Conservation (phyloP, 768 basidiomycete species). For the Brasilioporus rufonigricans region DNA sequence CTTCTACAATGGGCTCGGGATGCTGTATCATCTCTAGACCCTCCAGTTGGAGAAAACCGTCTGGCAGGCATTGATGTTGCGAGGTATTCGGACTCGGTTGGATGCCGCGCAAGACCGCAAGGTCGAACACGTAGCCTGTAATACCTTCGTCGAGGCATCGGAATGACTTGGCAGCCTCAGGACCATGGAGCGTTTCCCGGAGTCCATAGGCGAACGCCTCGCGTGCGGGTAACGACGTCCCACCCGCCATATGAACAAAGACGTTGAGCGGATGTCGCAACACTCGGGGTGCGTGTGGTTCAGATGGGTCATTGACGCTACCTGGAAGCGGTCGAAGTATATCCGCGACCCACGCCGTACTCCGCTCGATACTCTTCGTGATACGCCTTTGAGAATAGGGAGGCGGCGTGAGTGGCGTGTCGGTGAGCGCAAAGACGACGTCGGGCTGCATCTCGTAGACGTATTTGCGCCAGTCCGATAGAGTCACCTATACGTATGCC, state of each 20-base stretch:
- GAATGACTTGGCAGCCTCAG: conserved; percentile 53
- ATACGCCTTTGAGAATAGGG: conserved; percentile 77
- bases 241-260: conserved; percentile 71
- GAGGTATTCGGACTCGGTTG: conserved; percentile 14
- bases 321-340: conserved; percentile 40
- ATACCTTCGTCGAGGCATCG: conserved; percentile 65
- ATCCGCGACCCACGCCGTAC: conserved; percentile 58
- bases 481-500: conserved; percentile 44
- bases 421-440: conserved; percentile 66
- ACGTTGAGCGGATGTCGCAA: conserved; percentile 40
- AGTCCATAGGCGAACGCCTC: conserved; percentile 60
- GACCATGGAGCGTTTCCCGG: conserved; percentile 51
- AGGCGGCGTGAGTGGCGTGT: conserved; percentile 61
- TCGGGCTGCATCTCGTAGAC: conserved; percentile 59
- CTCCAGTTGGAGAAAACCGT: conserved; percentile 16
- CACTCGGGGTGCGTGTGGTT: neutral
- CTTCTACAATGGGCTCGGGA: conserved; percentile 5
- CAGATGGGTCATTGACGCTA: neutral
- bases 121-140: conserved; percentile 68
- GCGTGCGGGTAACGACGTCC: conserved; percentile 53
- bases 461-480: conserved; percentile 55
- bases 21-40: conserved; percentile 13
- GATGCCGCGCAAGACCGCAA: conserved; percentile 45
- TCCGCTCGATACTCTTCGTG: conserved; percentile 73
- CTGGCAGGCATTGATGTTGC: conserved; percentile 10